Evolutionary conservation across 75 land plant species (phyloP).

Genomic region (Selaginella tamariscina): DNA sequence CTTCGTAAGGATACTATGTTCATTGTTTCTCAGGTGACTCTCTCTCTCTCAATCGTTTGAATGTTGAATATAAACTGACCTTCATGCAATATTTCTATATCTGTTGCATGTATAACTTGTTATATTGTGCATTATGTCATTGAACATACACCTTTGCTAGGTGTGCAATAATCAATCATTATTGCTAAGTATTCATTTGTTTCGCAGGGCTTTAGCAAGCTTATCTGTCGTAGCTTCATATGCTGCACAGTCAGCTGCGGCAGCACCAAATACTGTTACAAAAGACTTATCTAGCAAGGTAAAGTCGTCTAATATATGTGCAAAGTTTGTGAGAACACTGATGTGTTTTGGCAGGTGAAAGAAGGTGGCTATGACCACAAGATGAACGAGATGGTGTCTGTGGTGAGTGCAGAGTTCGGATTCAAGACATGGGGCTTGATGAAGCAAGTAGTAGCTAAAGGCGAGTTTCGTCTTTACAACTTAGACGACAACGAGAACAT

Average conservation of each 20-base stretch:
- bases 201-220: slow-evolving; percentile 39
- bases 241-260: slow-evolving; percentile 47
- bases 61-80: too few relatives aligned
- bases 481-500: not conserved
- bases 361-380: slow-evolving; percentile 87
- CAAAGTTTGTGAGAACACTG: not conserved
- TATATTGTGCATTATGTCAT: too few relatives aligned
- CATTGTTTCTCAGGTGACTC: slow-evolving; percentile 66
- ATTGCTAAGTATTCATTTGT: not conserved
- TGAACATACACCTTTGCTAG: not conserved
- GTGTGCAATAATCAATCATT: too few relatives aligned
- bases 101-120: too few relatives aligned
- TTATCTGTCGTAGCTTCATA: slow-evolving; percentile 73
- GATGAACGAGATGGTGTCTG: slow-evolving; percentile 85
- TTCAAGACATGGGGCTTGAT: slow-evolving; percentile 90
- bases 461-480: not conserved
- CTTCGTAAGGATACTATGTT: slow-evolving; percentile 45
- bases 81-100: too few relatives aligned
- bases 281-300: slow-evolving; percentile 77
- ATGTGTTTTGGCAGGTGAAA: slow-evolving; percentile 38
- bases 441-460: slow-evolving; percentile 88
- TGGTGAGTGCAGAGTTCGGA: slow-evolving; percentile 81
- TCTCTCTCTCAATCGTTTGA: too few relatives aligned
- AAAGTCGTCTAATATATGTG: not conserved
- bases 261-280: slow-evolving; percentile 39